These are phyloP conservation scores for Sclerotinia spermophila DNA, from an alignment of 2,329 filamentous ascomycete genomes.

Conservation along the genomic window DNA sequence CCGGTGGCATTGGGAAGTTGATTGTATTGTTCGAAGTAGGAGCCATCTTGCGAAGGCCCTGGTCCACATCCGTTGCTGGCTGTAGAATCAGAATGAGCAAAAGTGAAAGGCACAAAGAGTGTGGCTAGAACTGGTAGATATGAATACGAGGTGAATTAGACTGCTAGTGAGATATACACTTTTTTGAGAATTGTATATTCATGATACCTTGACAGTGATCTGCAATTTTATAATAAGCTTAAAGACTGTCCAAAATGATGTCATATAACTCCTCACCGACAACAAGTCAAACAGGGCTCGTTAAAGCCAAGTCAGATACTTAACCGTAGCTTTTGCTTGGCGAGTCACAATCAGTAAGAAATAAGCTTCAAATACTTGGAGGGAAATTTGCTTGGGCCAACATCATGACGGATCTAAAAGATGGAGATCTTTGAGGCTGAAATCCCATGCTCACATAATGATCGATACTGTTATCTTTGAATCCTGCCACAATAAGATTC, in stretches of 20 bases:
- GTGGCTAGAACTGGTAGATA: not conserved
- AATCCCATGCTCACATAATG: not conserved
- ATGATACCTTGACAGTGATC: not conserved
- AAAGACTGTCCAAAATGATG: not conserved
- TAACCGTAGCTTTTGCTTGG: not conserved
- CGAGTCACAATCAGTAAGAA: not conserved
- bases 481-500: not conserved
- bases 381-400: not conserved
- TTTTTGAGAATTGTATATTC: not conserved
- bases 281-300: not conserved
- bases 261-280: not conserved
- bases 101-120: not conserved
- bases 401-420: not conserved
- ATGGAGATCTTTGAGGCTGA: not conserved
- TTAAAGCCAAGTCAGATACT: not conserved
- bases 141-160: not conserved
- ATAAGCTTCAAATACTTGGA: not conserved
- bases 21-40: constrained; percentile 3
- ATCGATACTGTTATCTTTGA: not conserved
- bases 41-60: not conserved
- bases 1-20: constrained; percentile 2
- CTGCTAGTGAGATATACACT: not conserved
- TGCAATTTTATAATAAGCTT: not conserved
- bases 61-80: not conserved
- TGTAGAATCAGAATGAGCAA: not conserved